Evolutionary conservation across 345 rosid species (phyloP), one percentile per base, ranked within the genome.

Genomic region (Boechera retrofracta): DNA sequence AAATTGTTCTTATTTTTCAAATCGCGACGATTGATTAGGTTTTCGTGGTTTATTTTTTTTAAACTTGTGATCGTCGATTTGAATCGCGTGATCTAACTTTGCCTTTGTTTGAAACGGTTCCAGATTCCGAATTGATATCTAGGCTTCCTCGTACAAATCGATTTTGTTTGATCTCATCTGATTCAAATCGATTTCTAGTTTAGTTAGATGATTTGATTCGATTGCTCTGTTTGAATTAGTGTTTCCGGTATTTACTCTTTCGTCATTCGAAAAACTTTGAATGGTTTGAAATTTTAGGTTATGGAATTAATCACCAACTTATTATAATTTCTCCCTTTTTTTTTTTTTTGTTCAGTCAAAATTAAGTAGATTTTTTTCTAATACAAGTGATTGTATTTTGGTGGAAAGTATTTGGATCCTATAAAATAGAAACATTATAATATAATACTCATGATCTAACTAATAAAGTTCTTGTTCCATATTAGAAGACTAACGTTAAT

Each of bases 161-260:
- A 26, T 57, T 57, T 29, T 2, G 21, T 44, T 28, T 59, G 7
- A 11, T 71, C 32, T 71, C 29, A 2, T 2, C 47, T 44, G 75
- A 47, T 47, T 47, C 52, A n/a, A 15, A 47, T n/a, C 18, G 10
- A 45, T 47, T n/a, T n/a, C 52, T 48, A 48, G 52, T 7, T 15
- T 16, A 28, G 4, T 15, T 67, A 64, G 5, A 67, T 6, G 16
- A 51, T 52, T 5, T 11, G 60, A 55, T 26, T 53, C 13, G 16
- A 42, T 57, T 71, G 33, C 64, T 42, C 54, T 70, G 74, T 70
- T 69, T 56, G 29, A 26, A 24, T 28, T 4, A 44, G 13, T 15
- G 24, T 21, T 47, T 65, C 69, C 69, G 16, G 18, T n/a, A 16
- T 45, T 47, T 16, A 41, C 55, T 47, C 69, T 64, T 64, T 57